Evolutionary conservation across 306 rosid genomes (phyloP), one percentile per base, ranked within the genome.

Genomic region (Quercus mongolica): DNA sequence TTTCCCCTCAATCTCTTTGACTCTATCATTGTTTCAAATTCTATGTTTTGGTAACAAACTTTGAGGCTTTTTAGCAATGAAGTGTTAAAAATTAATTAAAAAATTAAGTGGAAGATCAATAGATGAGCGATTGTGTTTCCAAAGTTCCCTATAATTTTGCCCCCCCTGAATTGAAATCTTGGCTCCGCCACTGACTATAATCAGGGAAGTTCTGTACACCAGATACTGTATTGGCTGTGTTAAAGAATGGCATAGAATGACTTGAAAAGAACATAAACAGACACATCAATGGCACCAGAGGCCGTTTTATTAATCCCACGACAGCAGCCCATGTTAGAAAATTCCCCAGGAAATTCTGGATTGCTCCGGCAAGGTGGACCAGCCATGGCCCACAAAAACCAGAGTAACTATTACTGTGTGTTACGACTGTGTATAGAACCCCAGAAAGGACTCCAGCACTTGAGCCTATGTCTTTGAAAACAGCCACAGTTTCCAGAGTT

Each of bases 391-490:
- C 99, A 0, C 71, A 65, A 0, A 28, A 63, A 63, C 44, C 17
- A n/a, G 21, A 18, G 49, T 14, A 2, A 46, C 14, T 46, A 0
- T 26, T 7, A 41, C 83, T 28, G 8, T 87, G 81, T 0, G 89
- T 65, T 23, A 91, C 92, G 71, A 91, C 97, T 69, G 97, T 82
- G 86, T 86, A 92, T 14, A 91, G 92, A 52, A 95, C 73, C 38
- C 98, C 98, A 25, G 99, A 79, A 56, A 92, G 84, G 71, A 90
- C 54, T 44, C 97, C 99, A 56, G 87, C 90, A 86, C 89, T 92
- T 31, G 91, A 94, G 1, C 98, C 99, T 57, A 95, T 85, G 84
- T 92, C 97, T 20, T 88, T 92, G 91, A 92, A 95, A 68, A 95
- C 96, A n/a, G 97, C 91, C 25, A 95, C 93, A 23, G 92, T 87